Evolutionary conservation across 768 basidiomycete genomes (phyloP).

Genomic region (Tremella yokohamensis): DNA sequence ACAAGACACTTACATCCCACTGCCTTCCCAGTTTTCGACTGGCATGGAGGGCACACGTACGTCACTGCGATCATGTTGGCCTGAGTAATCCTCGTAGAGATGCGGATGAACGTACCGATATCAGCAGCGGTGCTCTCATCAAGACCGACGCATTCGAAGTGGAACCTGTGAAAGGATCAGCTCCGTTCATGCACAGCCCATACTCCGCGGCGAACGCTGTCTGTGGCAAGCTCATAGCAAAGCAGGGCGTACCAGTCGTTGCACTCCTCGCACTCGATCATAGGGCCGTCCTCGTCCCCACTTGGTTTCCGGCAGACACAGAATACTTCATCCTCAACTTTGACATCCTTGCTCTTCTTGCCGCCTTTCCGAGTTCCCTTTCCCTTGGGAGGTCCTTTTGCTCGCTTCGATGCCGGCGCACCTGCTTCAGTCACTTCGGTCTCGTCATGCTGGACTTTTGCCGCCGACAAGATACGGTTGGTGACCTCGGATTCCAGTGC

Average conservation of each 20-base stretch:
- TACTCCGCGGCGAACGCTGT: not conserved
- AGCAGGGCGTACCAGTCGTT: constrained; percentile 38
- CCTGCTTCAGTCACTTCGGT: not conserved
- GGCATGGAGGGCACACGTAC: not conserved
- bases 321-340: constrained; percentile 19
- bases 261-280: constrained; percentile 46
- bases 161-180: constrained; percentile 32
- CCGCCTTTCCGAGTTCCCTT: constrained; percentile 15
- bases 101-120: constrained; percentile 29
- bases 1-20: constrained; percentile 3
- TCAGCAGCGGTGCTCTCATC: constrained; percentile 28
- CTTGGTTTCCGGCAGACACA: constrained; percentile 34
- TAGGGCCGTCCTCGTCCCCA: constrained; percentile 26
- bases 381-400: not conserved
- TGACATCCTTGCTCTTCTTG: constrained; percentile 12
- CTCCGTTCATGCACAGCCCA: not conserved
- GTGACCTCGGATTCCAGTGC: constrained; percentile 35
- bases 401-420: constrained; percentile 1
- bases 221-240: not conserved
- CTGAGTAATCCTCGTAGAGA: not conserved
- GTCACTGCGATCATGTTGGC: not conserved
- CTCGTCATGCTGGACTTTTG: not conserved
- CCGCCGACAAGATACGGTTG: constrained; percentile 15
- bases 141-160: constrained; percentile 36
- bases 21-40: not conserved